Evolutionary conservation across 345 rosid species (phyloP).

Genomic region (Syzygium aqueum): DNA sequence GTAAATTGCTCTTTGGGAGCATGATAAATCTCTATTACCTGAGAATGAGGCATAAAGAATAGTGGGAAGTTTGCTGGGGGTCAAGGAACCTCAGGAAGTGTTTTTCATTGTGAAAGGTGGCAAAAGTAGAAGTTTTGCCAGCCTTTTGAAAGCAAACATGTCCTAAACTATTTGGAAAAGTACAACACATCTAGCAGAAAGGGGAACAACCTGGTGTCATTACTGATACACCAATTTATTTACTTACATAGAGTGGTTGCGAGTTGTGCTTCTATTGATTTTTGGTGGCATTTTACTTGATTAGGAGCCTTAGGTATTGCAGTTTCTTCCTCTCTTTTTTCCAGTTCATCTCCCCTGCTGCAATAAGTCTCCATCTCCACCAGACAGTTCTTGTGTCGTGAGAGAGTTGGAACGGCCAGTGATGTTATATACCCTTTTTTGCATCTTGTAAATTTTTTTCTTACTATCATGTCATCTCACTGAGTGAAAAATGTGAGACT

Average conservation of each 20-base stretch:
- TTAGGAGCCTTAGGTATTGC: neutral
- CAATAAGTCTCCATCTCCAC: neutral
- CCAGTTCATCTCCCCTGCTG: neutral
- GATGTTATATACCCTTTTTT: neutral
- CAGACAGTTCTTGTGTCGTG: neutral
- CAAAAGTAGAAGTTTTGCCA: neutral
- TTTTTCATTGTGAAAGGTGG: neutral
- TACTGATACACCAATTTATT: neutral
- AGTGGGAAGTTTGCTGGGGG: neutral
- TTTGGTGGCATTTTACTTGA: neutral
- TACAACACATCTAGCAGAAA: neutral
- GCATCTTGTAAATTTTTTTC: neutral
- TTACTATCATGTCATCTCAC: neutral
- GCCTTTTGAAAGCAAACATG: neutral
- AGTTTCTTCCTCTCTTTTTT: neutral
- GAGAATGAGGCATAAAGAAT: neutral
- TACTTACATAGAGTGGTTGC: neutral
- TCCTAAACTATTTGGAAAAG: neutral
- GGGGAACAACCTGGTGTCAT: neutral
- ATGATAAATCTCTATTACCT: neutral
- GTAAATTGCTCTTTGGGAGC: neutral
- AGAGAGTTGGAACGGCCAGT: neutral
- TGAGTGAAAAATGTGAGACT: neutral
- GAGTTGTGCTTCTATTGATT: neutral
- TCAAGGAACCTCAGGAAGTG: neutral